phyloP scores from a whole-genome alignment of 805 yeast species.

The Monosporozyma aquatica region DNA sequence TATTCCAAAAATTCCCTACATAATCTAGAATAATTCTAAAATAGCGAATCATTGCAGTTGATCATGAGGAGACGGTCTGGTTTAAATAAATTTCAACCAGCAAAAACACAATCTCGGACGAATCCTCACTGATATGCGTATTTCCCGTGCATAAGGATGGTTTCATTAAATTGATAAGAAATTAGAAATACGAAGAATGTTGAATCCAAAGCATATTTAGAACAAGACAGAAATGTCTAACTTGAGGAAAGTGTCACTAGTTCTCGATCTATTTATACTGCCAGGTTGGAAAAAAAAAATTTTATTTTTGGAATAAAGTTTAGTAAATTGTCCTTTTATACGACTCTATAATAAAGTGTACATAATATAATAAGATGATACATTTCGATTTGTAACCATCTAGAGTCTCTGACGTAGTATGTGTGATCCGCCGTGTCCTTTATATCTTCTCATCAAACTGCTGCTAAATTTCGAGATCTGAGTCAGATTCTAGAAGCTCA shows the following conservation, averaged over 20 bases:
- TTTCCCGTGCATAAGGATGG: conserved; percentile 99
- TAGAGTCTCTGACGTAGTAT: too few relatives aligned
- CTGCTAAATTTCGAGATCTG: conserved; percentile 19
- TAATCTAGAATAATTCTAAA: conserved; percentile 30
- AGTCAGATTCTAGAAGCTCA: conserved; percentile 20
- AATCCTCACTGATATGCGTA: conserved; percentile 99
- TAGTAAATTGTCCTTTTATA: conserved; percentile 4
- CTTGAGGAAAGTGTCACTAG: too few relatives aligned
- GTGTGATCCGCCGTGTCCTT: too few relatives aligned
- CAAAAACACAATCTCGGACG: conserved; percentile 99
- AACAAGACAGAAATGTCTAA: too few relatives aligned
- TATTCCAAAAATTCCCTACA: conserved; percentile 72
- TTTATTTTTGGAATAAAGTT: neutral
- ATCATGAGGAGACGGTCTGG: conserved; percentile 71
- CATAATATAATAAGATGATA: too few relatives aligned
- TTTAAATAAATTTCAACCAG: conserved; percentile 94
- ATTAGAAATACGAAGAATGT: too few relatives aligned
- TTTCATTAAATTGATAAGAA: conserved; percentile 18
- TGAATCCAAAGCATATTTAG: too few relatives aligned
- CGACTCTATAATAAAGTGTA: too few relatives aligned
- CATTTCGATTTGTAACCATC: too few relatives aligned
- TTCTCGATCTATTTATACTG: neutral
- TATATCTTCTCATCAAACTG: too few relatives aligned
- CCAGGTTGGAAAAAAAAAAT: neutral
- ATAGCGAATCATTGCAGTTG: conserved; percentile 37